Evolutionary conservation across 2,329 filamentous ascomycete genomes (phyloP).

Genomic region (Coniosporium tulheliwenetii): DNA sequence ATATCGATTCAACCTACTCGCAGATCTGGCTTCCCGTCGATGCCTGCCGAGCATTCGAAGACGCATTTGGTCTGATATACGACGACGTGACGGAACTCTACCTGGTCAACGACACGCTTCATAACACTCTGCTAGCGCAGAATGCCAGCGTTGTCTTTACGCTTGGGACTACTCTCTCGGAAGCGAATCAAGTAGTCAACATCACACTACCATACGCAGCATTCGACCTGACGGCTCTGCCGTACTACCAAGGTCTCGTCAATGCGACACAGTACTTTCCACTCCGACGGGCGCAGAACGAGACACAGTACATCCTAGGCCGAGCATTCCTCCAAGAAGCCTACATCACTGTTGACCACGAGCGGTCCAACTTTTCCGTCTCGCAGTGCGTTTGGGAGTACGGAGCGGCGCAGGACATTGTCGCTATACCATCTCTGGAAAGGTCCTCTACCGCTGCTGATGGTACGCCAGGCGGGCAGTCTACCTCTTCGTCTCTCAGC

Average conservation of each 20-base stretch:
- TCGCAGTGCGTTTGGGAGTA: slow-evolving; percentile 21
- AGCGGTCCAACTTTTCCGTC: slow-evolving; percentile 29
- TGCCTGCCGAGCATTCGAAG: slow-evolving; percentile 49
- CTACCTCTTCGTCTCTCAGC: slow-evolving; percentile 6
- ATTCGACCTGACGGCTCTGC: slow-evolving; percentile 28
- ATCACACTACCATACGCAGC: slow-evolving; percentile 33
- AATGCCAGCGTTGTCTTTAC: slow-evolving; percentile 41
- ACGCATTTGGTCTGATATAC: slow-evolving; percentile 47
- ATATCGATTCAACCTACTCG: slow-evolving; percentile 33
- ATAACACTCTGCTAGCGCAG: slow-evolving; percentile 33
- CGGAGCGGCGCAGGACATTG: slow-evolving; percentile 12
- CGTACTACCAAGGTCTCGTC: slow-evolving; percentile 38
- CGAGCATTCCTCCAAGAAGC: slow-evolving; percentile 57
- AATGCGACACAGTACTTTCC: slow-evolving; percentile 53
- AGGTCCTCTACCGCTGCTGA: slow-evolving; percentile 9
- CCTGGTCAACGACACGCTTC: slow-evolving; percentile 40
- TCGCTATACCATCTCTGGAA: slow-evolving; percentile 12
- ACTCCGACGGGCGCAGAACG: slow-evolving; percentile 39
- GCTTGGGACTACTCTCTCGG: slow-evolving; percentile 26
- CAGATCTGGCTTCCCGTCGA: slow-evolving; percentile 31
- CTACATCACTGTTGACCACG: slow-evolving; percentile 33
- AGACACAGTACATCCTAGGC: slow-evolving; percentile 45
- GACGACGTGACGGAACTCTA: slow-evolving; percentile 50
- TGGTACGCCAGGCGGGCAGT: not conserved
- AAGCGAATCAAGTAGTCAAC: slow-evolving; percentile 19